phyloP scores from a whole-genome alignment of 371 early-diverging fungal genomes.

The Mucor saturninus region DNA sequence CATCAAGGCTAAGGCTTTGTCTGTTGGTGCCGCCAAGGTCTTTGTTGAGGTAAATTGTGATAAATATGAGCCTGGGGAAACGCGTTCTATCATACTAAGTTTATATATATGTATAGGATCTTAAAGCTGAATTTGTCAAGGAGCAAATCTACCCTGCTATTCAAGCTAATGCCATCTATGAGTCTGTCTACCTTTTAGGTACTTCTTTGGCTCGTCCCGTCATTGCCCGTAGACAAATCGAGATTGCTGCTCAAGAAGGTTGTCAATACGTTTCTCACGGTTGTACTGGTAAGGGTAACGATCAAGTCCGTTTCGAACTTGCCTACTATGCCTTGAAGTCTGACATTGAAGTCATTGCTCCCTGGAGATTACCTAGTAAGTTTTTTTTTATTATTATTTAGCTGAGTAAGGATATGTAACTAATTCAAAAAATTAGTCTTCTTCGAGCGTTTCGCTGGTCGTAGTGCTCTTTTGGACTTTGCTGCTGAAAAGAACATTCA shows the following conservation, averaged over 20 bases:
- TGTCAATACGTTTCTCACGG: constrained; percentile 96
- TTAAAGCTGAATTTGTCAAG: constrained; percentile 92
- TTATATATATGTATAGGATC: constrained; percentile 58
- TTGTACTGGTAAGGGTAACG: constrained; percentile 99
- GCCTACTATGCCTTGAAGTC: constrained; percentile 96
- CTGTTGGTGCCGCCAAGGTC: constrained; percentile 92
- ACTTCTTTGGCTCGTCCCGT: constrained; percentile 97
- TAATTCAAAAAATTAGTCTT: constrained; percentile 60
- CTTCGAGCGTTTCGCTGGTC: constrained; percentile 94
- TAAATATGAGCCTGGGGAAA: background rate
- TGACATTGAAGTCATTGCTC: constrained; percentile 93
- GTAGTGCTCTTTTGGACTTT: constrained; percentile 89
- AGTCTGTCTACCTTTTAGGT: constrained; percentile 93
- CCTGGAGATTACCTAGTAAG: constrained; percentile 91
- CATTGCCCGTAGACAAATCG: constrained; percentile 90
- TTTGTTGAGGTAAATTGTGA: constrained; percentile 78
- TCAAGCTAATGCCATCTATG: constrained; percentile 95
- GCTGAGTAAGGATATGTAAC: background rate
- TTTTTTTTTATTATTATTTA: constrained; percentile 8
- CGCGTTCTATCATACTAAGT: constrained; percentile 1
- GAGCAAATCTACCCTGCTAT: constrained; percentile 92
- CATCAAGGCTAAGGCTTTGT: constrained; percentile 88
- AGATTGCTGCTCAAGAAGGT: constrained; percentile 89
- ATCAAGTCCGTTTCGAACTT: constrained; percentile 98
- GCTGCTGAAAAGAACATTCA: constrained; percentile 92